phyloP scores from a whole-genome alignment of 208 protist genomes.

The Crithidia thermophila region DNA sequence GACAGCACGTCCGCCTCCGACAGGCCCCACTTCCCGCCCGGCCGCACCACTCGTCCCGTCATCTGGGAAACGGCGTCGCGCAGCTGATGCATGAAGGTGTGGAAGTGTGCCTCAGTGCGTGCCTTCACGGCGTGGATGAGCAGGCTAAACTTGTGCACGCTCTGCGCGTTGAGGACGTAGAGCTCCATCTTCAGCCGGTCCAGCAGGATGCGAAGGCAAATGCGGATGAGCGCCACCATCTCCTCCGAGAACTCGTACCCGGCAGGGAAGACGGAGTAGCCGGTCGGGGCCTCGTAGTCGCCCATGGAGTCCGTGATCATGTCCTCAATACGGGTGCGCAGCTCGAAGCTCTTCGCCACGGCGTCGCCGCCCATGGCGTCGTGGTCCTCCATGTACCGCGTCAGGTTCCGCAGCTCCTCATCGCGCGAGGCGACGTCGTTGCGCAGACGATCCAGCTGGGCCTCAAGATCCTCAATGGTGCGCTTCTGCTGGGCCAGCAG shows the following conservation, averaged over 20 bases:
- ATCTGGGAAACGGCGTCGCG: slow-evolving; percentile 69
- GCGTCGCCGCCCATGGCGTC: slow-evolving; percentile 29
- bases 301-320: slow-evolving; percentile 47
- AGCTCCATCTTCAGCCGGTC: slow-evolving; percentile 79
- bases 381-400: slow-evolving; percentile 48
- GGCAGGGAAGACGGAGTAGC: slow-evolving; percentile 59
- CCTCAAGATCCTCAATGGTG: slow-evolving; percentile 46
- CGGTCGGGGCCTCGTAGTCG: slow-evolving; percentile 34
- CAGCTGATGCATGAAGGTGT: slow-evolving; percentile 71
- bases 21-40: slow-evolving; percentile 66
- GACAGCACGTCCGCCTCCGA: slow-evolving; percentile 62
- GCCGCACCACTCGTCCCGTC: slow-evolving; percentile 48
- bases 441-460: slow-evolving; percentile 36
- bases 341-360: slow-evolving; percentile 34
- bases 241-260: slow-evolving; percentile 72
- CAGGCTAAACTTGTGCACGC: slow-evolving; percentile 57
- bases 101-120: slow-evolving; percentile 67
- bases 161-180: slow-evolving; percentile 75
- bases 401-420: slow-evolving; percentile 53
- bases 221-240: slow-evolving; percentile 63
- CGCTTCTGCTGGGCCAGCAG: slow-evolving; percentile 53
- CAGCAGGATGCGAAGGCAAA: slow-evolving; percentile 68
- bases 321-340: slow-evolving; percentile 63
- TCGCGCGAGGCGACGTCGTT: slow-evolving; percentile 40
- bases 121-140: slow-evolving; percentile 65